Base-by-base conservation (phyloP, 1,284 basidiomycete genomes). In the Mycocalia duriaeana region DNA sequence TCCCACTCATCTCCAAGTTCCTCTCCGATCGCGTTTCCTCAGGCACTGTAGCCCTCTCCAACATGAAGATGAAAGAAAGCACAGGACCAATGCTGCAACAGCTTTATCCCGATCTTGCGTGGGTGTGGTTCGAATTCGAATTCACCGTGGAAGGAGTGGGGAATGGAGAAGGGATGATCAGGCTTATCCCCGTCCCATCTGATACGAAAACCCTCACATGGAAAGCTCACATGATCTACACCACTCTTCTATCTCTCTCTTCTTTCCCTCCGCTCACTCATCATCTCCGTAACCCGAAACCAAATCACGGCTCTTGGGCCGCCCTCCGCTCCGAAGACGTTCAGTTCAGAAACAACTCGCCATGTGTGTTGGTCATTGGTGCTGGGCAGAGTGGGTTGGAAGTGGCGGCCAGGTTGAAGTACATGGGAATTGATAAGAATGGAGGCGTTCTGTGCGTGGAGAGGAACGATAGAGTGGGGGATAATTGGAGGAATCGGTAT, bases 391-490 rank as follows among this genome's bases (percentile, higher is more conserved):
- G 76, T 45, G 44, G 44, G 2, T 23, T 45, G 84, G 81, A 81
- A 77, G 55, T 77, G 11, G 82, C 81, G 2, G 85, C 83, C n/a
- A 66, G 82, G 45, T 65, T 88, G 49, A 82, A 82, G 60, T 63
- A 69, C 18, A 63, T 83, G 5, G 81, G 71, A 25, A 64, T 87
- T 2, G 61, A 71, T 4, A 66, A 75, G 8, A n/a, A 71, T 25
- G 64, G 87, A 2, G 61, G 71, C 4, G 66, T 75, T 8, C 64
- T 89, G 23, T 62, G 86, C 11, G 64, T 87, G 20, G 83, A 87
- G 59, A 76, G 68, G 56, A 71, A 76, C 45, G 57, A 64, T 19
- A 68, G 77, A 18, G 69, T 85, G 11, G 83, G 82, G 1, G 75
- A 83, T 59, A 75, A 76, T 51, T 85, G 82, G 82, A 65, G 80